Percentiles rank a stretch among this genome's conserved stretches.
Conservation (phyloP, 495 filamentous ascomycete species). For the Niebla homalea region DNA sequence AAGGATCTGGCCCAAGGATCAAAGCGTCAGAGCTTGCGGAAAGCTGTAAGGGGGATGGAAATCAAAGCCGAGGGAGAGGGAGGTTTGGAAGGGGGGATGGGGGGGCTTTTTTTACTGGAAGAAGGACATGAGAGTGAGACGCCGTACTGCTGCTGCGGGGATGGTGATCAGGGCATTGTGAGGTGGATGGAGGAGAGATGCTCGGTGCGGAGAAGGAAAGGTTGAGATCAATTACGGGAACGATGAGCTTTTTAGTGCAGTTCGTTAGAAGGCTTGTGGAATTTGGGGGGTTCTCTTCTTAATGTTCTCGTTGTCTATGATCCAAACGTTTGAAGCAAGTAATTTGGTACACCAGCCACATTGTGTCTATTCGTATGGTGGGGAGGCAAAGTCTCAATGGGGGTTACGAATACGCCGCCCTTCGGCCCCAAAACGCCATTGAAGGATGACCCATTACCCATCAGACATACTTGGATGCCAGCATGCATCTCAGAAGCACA, state of each 20-base stretch:
- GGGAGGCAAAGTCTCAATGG: no score
- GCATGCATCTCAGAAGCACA: constrained; percentile 24
- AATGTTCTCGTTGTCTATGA: neutral
- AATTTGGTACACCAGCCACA: no score
- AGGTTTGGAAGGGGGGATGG: neutral
- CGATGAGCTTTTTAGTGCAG: no score
- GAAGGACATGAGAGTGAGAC: neutral
- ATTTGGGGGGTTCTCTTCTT: neutral
- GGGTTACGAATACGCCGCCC: no score
- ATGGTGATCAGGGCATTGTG: neutral
- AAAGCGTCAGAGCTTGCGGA: no score
- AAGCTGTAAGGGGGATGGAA: neutral
- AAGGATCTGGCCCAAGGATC: constrained; percentile 52
- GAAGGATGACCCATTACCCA: neutral
- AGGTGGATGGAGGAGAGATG: no score
- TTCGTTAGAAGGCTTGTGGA: no score
- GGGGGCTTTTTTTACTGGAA: constrained; percentile 2
- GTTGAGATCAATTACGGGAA: no score
- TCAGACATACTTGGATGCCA: neutral
- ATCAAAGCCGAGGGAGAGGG: neutral
- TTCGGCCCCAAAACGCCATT: neutral
- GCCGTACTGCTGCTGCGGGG: no score
- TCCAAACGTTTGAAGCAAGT: no score
- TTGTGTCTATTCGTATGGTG: no score
- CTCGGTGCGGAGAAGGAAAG: no score